A percentile compares a stretch with the other conserved stretches of the same genome.
Evolutionary conservation across 106 monocot genomes (phyloP).

Genomic region (Posidonia australis): DNA sequence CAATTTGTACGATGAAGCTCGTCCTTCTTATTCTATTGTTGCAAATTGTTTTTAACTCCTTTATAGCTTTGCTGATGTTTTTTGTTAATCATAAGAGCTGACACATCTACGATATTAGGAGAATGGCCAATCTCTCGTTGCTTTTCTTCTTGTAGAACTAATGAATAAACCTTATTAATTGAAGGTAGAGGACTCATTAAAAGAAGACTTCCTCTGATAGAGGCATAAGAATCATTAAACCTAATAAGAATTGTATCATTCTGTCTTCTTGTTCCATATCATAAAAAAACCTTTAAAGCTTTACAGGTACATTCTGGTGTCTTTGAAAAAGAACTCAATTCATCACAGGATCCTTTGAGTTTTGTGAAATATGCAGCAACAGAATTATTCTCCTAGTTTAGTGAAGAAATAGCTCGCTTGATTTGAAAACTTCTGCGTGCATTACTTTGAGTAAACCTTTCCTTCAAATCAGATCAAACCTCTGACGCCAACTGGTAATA

Average conservation of each 20-base stretch:
- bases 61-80: no score
- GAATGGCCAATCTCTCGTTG: no score
- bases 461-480: not conserved
- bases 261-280: not conserved
- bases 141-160: not conserved
- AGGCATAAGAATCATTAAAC: not conserved
- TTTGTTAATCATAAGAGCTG: no score
- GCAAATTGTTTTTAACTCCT: no score
- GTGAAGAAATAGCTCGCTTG: not conserved
- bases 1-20: no score
- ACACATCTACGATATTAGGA: not conserved
- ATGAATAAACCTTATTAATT: not conserved
- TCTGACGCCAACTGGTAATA: not conserved
- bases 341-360: not conserved
- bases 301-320: not conserved
- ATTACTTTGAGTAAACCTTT: not conserved
- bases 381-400: not conserved
- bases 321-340: not conserved
- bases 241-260: not conserved
- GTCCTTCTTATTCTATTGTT: no score
- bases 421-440: not conserved
- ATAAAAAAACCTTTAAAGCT: not conserved
- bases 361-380: not conserved
- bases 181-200: not conserved
- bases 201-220: not conserved